phyloP scores from a whole-genome alignment of 495 filamentous ascomycete genomes.

The Tuber brumale region DNA sequence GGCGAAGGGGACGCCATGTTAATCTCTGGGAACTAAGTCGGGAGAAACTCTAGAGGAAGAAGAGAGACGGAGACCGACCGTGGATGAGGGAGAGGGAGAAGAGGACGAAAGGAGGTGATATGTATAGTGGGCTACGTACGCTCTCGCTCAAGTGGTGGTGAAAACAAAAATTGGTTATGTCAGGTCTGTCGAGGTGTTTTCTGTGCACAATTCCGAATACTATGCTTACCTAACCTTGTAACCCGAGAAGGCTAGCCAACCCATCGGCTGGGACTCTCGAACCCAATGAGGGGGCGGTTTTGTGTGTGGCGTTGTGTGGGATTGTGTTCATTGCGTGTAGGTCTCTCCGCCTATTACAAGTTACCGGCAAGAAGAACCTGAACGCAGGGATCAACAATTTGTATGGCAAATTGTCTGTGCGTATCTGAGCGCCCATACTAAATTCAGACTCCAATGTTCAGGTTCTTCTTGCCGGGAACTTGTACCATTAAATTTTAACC shows the following conservation, averaged over 20 bases:
- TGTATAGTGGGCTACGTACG: neutral
- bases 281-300: neutral
- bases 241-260: neutral
- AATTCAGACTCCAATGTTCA: too few species aligned
- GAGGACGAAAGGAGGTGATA: neutral
- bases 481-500: too few species aligned
- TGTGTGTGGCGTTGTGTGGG: neutral
- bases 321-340: neutral
- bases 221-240: neutral
- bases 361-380: too few species aligned
- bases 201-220: neutral
- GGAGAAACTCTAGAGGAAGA: neutral
- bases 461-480: too few species aligned
- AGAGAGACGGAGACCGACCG: neutral
- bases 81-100: neutral
- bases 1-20: conserved; percentile 13
- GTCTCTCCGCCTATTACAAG: too few species aligned
- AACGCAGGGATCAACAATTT: too few species aligned
- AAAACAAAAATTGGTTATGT: neutral
- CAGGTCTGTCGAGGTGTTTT: neutral
- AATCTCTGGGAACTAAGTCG: conserved; percentile 11
- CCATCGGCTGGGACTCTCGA: neutral
- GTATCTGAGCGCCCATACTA: too few species aligned
- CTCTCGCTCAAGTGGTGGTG: neutral
- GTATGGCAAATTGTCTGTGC: too few species aligned